Evolutionary conservation across 805 yeast genomes (phyloP).

Genomic region (Kodamaea restingae): DNA sequence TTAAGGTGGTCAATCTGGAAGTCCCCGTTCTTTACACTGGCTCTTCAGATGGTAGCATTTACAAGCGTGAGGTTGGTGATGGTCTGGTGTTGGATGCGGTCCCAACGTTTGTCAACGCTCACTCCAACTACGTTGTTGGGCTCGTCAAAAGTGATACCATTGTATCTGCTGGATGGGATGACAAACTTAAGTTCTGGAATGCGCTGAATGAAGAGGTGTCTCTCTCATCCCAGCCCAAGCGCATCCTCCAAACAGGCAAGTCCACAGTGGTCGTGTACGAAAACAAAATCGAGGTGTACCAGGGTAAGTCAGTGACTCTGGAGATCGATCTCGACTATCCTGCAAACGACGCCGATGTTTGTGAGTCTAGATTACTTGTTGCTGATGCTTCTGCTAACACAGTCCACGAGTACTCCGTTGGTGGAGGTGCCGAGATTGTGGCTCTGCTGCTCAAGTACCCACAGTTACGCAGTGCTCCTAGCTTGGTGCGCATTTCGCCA

Average conservation of each 20-base stretch:
- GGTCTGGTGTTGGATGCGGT: conserved; percentile 16
- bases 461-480: conserved; percentile 57
- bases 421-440: conserved; percentile 20
- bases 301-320: conserved; percentile 12
- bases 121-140: conserved; percentile 61
- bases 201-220: conserved; percentile 12
- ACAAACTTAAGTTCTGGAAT: conserved; percentile 48
- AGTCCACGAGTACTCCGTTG: conserved; percentile 24
- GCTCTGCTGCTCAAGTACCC: conserved; percentile 47
- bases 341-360: conserved; percentile 11
- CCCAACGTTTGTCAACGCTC: conserved; percentile 39
- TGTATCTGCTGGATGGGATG: conserved; percentile 87
- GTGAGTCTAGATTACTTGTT: conserved; percentile 19
- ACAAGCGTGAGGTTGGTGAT: conserved; percentile 47
- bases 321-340: conserved; percentile 19
- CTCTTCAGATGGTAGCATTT: conserved; percentile 74
- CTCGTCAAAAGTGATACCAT: conserved; percentile 32
- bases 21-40: conserved; percentile 68
- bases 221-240: conserved; percentile 35
- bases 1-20: conserved; percentile 27
- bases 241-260: conserved; percentile 24
- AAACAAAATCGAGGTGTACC: conserved; percentile 24
- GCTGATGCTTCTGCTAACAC: conserved; percentile 29
- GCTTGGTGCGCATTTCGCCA: conserved; percentile 66
- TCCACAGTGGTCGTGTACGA: conserved; percentile 30